Evolutionary conservation across 306 rosid species (phyloP).

Genomic region (Casuarina glauca): DNA sequence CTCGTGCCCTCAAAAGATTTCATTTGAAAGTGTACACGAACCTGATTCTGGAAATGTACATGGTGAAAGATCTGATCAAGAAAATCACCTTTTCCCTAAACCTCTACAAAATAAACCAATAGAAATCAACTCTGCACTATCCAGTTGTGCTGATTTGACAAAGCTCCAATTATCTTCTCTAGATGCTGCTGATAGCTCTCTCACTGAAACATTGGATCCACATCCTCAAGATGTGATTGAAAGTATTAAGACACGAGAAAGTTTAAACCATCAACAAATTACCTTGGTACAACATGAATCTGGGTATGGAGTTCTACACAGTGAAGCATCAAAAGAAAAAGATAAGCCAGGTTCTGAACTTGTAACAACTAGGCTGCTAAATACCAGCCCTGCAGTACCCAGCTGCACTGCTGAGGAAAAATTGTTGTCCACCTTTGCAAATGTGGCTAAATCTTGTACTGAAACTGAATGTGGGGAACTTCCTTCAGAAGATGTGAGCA

Average conservation of each 20-base stretch:
- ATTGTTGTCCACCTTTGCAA: not conserved
- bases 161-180: not conserved
- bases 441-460: slow-evolving; percentile 6
- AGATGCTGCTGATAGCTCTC: not conserved
- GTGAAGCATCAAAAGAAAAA: slow-evolving; percentile 10
- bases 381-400: slow-evolving; percentile 2
- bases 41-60: slow-evolving; percentile 16
- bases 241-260: slow-evolving; percentile 2
- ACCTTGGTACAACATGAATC: slow-evolving; percentile 3
- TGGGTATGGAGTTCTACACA: not conserved
- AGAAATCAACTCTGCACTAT: slow-evolving; percentile 21
- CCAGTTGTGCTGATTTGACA: not conserved
- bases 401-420: slow-evolving; percentile 6
- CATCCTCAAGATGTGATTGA: not conserved
- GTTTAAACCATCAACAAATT: not conserved
- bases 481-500: slow-evolving; percentile 4
- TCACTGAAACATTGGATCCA: not conserved
- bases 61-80: slow-evolving; percentile 20
- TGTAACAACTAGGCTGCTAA: not conserved
- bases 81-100: slow-evolving; percentile 19
- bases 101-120: slow-evolving; percentile 15
- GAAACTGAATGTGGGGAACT: slow-evolving; percentile 3
- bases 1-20: slow-evolving; percentile 21
- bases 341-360: slow-evolving; percentile 4
- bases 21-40: slow-evolving; percentile 13